Evolutionary conservation across 257 asterid genomes (phyloP).

Genomic region (Solanum sitiens): DNA sequence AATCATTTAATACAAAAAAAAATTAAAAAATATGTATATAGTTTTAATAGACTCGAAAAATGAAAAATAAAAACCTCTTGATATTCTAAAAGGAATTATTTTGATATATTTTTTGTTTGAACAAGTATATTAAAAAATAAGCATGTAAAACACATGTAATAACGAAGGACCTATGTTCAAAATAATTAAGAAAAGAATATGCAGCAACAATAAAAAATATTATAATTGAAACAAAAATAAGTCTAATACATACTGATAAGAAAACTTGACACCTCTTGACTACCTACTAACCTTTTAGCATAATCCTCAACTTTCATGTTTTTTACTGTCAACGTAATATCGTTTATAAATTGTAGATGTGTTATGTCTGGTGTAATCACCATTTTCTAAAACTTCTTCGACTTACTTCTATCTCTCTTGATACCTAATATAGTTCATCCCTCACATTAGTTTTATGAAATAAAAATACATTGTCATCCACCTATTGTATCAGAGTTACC

Average conservation of each 20-base stretch:
- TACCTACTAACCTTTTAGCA: not conserved
- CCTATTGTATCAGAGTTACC: not conserved
- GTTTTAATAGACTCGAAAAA: not conserved
- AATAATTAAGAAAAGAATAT: not conserved
- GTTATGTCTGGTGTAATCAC: too few species aligned
- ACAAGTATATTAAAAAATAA: too few species aligned
- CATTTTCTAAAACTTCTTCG: not conserved
- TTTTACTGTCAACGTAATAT: too few species aligned
- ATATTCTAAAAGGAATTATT: not conserved
- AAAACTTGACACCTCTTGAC: not conserved
- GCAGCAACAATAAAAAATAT: too few species aligned
- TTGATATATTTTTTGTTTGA: rapidly evolving
- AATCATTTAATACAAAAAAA: not conserved
- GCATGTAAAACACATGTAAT: too few species aligned
- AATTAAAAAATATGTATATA: not conserved
- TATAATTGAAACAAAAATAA: too few species aligned
- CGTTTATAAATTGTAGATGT: not conserved
- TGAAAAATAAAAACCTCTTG: not conserved
- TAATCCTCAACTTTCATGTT: not conserved
- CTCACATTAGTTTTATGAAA: not conserved
- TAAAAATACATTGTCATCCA: not conserved
- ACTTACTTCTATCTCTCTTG: not conserved
- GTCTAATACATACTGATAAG: not conserved
- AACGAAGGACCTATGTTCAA: too few species aligned
- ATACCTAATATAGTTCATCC: too few species aligned